Conservation (phyloP, 1,284 basidiomycete genomes). For the Ceratobasidium sp. region DNA sequence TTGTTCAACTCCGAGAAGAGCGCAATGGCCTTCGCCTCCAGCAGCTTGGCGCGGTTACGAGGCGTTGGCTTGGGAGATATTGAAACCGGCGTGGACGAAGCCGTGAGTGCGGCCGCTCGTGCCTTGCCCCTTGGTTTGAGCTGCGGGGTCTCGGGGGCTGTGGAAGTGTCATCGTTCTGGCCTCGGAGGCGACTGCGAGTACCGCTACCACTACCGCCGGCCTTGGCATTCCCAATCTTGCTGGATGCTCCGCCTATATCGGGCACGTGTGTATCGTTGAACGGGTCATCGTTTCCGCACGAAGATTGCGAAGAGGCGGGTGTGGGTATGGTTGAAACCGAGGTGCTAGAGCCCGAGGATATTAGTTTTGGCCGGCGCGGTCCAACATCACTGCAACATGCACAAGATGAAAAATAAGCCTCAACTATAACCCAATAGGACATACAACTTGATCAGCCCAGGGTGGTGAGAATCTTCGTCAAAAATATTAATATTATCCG, state of each 20-base stretch:
- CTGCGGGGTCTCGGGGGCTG: conserved; percentile 44
- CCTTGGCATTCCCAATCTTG: conserved; percentile 11
- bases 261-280: not conserved
- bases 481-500: not conserved
- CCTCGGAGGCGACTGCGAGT: not conserved
- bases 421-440: not conserved
- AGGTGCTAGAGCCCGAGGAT: not conserved
- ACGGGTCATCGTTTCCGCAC: not conserved
- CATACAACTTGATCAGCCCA: conserved; percentile 11
- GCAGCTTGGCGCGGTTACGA: conserved; percentile 60
- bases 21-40: conserved; percentile 59
- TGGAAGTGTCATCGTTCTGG: conserved; percentile 15
- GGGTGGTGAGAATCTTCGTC: conserved; percentile 16
- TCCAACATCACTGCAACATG: not conserved
- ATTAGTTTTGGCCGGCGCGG: conserved; percentile 1
- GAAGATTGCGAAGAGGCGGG: not conserved
- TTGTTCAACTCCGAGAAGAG: conserved; percentile 58
- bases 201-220: not conserved
- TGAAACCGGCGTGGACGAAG: conserved; percentile 42
- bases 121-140: conserved; percentile 40
- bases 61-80: conserved; percentile 50
- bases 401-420: not conserved
- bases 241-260: not conserved
- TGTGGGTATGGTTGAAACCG: conserved; percentile 1
- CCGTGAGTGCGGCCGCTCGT: conserved; percentile 17